Evolutionary conservation across 371 early-diverging fungal genomes (phyloP), one percentile per base, ranked within the genome.

Genomic region (Mucor racemosus): DNA sequence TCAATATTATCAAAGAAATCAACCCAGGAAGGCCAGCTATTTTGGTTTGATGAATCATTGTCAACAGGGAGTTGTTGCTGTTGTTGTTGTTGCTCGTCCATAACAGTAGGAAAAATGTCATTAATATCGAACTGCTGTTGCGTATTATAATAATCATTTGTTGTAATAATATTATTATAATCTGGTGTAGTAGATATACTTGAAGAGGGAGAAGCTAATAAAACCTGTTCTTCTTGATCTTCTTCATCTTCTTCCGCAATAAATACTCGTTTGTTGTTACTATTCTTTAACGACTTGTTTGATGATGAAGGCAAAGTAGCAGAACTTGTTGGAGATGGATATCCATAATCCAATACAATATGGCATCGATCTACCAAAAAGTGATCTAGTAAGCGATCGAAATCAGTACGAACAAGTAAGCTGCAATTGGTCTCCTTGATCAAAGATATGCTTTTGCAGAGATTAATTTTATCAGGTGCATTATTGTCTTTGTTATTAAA

Each of bases 401-500:
- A 64, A 14, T 64, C 64, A 46, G 14, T 14, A 4, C 54, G 4
- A 10, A 72, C 34, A 21, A 73, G 36, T 14, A 62, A 31, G 15
- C 44, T 72, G 19, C 61, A 65, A n/a, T 72, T 69, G 7, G 54
- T 9, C 1, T 59, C 13, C 41, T 76, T 76, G 19, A 76, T 46
- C 8, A 72, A 13, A 8, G 46, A 40, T 3, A 64, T 58, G 17
- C 44, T 59, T 21, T 69, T 69, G 35, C 48, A 14, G 11, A 72
- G 40, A 56, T 38, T 63, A 9, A 66, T 15, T 33, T 40, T 55
- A 19, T 68, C 62, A n/a, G 65, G 26, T 40, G 46, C 56, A 54
- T 41, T 35, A 10, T 59, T 38, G 33, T 33, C 19, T 36, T 34
- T 42, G 7, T 31, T 40, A 17, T 21, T 48, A 9, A 5, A 21